Conservation (phyloP, 192 early-diverging fungal species). For the Coemansia sp. region DNA sequence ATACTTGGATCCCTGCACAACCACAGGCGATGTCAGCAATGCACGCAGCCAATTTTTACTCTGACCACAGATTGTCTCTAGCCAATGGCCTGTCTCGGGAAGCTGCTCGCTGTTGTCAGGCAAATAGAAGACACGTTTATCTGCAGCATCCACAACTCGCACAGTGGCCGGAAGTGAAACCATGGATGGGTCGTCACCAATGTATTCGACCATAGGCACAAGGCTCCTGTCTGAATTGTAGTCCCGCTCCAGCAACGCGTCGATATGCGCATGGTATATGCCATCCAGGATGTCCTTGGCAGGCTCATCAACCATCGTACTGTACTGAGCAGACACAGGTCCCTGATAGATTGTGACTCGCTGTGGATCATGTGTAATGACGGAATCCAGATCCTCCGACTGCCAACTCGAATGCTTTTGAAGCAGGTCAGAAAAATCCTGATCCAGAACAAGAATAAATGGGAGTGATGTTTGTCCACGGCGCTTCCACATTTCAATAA, state of each 20-base stretch:
- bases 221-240: conserved; percentile 59
- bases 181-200: conserved; percentile 28
- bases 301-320: conserved; percentile 76
- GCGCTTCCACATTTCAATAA: conserved; percentile 50
- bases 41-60: conserved; percentile 79
- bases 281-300: conserved; percentile 83
- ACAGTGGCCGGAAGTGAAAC: not conserved
- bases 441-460: conserved; percentile 87
- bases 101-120: conserved; percentile 8
- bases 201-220: conserved; percentile 77
- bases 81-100: conserved; percentile 51
- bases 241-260: conserved; percentile 67
- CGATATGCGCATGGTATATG: conserved; percentile 79
- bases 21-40: conserved; percentile 66
- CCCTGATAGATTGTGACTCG: conserved; percentile 87
- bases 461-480: conserved; percentile 84
- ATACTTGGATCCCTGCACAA: conserved; percentile 72
- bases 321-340: conserved; percentile 74
- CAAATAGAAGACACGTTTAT: conserved; percentile 5
- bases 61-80: conserved; percentile 67
- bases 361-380: conserved; percentile 80
- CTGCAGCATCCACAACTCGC: not conserved
- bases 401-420: conserved; percentile 93
- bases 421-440: conserved; percentile 87
- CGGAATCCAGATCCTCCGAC: conserved; percentile 80